Evolutionary conservation across 441 rosid species (phyloP).

Genomic region (Jatropha podagrica): DNA sequence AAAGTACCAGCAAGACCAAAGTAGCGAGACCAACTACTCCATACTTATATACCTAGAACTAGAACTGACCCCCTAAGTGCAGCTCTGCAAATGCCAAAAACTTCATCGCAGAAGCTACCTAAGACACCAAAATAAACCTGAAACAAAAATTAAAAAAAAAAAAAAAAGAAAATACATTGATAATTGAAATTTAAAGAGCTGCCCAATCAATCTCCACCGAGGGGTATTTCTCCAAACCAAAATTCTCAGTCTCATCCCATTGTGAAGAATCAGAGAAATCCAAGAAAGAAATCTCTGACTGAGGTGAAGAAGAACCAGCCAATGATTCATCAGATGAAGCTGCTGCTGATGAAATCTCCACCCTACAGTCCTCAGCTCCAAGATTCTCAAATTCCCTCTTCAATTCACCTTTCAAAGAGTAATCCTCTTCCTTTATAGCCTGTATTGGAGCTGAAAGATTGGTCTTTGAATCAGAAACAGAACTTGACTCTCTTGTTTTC

Average conservation of each 20-base stretch:
- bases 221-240: constrained; percentile 62
- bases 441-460: not conserved
- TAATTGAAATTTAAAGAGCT: constrained; percentile 38
- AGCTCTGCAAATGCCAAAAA: constrained; percentile 57
- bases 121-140: constrained; percentile 6
- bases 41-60: constrained; percentile 1
- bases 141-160: not conserved
- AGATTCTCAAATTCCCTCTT: constrained; percentile 25
- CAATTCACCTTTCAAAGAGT: constrained; percentile 5
- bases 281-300: constrained; percentile 49
- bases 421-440: constrained; percentile 31
- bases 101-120: constrained; percentile 50
- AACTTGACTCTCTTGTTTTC: constrained; percentile 31
- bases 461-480: constrained; percentile 24
- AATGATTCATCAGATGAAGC: constrained; percentile 45
- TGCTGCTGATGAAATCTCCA: constrained; percentile 25
- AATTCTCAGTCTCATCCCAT: constrained; percentile 44
- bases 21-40: constrained; percentile 12
- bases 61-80: constrained; percentile 12
- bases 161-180: not conserved
- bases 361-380: constrained; percentile 27
- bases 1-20: constrained; percentile 43
- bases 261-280: constrained; percentile 44
- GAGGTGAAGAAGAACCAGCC: constrained; percentile 62
- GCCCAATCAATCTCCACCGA: constrained; percentile 91